Evolutionary conservation across 2,329 filamentous ascomycete genomes (phyloP).

Genomic region (Fusarium albidum): DNA sequence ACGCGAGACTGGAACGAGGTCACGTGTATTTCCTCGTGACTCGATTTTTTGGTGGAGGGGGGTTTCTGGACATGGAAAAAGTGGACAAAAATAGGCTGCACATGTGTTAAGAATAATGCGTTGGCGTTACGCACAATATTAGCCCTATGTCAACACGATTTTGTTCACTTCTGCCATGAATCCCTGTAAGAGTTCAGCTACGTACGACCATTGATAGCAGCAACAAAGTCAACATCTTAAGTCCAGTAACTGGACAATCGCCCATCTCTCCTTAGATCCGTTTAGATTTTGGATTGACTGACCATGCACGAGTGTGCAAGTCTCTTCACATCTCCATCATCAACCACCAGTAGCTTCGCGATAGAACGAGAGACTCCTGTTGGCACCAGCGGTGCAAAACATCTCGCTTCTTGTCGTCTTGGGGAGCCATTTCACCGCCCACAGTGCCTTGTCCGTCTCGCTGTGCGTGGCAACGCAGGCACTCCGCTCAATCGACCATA

Average conservation of each 20-base stretch:
- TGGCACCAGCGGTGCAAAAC: conserved; percentile 83
- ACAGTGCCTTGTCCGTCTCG: conserved; percentile 85
- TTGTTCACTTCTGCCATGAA: too few relatives aligned
- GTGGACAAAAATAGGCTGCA: too few relatives aligned
- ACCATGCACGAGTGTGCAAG: background rate
- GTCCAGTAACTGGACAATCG: too few relatives aligned
- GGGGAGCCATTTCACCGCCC: conserved; percentile 85
- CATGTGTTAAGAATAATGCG: too few relatives aligned
- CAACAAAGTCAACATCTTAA: too few relatives aligned
- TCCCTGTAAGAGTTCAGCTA: too few relatives aligned
- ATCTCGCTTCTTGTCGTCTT: conserved; percentile 73
- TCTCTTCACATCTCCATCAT: conserved; percentile 3
- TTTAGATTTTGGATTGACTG: background rate
- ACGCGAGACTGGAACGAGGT: conserved; percentile 58
- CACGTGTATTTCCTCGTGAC: conserved; percentile 52
- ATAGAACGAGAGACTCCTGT: conserved; percentile 81
- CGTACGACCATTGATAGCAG: too few relatives aligned
- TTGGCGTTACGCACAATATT: too few relatives aligned
- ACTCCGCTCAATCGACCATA: conserved; percentile 89
- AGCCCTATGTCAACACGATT: too few relatives aligned
- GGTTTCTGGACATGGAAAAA: too few relatives aligned
- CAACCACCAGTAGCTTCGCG: conserved; percentile 70
- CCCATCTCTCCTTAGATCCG: background rate
- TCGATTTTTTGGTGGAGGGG: too few relatives aligned
- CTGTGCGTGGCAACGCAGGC: conserved; percentile 92